These are phyloP conservation scores for Pleurotus citrinopileatus DNA, from an alignment of 768 basidiomycete genomes.

Conservation along the genomic window DNA sequence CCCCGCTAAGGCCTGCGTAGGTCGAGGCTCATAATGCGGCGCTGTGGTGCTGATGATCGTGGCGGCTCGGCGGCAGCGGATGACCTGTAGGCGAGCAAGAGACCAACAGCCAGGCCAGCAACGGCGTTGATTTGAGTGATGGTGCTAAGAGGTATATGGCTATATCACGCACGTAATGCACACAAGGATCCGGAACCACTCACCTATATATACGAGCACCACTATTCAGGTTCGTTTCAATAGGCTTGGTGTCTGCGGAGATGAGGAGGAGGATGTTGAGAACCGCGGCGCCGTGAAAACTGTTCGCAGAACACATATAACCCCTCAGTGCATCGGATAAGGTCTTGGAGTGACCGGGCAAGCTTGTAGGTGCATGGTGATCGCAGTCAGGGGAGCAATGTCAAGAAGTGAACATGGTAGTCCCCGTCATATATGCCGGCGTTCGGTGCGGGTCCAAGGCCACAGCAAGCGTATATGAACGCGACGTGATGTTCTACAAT, in stretches of 20 bases:
- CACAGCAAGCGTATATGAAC: too few species aligned
- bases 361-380: not conserved
- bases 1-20: not conserved
- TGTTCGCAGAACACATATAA: too few species aligned
- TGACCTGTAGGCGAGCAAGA: not conserved
- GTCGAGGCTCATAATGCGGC: not conserved
- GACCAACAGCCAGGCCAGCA: not conserved
- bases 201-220: not conserved
- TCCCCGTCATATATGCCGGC: slow-evolving; percentile 1
- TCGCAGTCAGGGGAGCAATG: not conserved
- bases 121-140: not conserved
- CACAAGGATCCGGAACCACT: not conserved
- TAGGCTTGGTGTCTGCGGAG: not conserved
- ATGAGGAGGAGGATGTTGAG: not conserved
- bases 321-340: too few species aligned
- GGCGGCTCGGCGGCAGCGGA: not conserved
- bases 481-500: not conserved
- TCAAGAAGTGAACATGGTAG: not conserved
- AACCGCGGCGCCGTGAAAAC: not conserved
- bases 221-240: not conserved
- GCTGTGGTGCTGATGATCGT: not conserved
- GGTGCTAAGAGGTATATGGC: not conserved
- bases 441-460: not conserved
- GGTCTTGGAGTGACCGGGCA: not conserved
- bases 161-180: not conserved